Percentiles rank a stretch among this genome's conserved stretches.
phyloP scores from a whole-genome alignment of 257 asterid genomes.

The Perilla frutescens region DNA sequence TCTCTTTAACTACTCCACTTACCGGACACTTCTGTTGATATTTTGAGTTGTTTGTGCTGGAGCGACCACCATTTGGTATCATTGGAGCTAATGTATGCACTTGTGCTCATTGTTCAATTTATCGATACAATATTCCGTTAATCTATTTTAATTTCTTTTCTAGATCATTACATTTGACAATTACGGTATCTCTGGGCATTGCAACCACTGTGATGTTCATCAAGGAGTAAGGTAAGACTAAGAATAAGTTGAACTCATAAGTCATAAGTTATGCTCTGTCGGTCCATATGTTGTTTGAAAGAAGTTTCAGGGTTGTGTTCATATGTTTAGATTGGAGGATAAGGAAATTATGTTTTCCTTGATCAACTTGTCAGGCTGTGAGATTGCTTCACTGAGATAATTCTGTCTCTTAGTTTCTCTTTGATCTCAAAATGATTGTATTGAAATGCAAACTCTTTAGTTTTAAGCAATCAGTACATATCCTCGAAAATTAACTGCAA shows the following conservation, averaged over 20 bases:
- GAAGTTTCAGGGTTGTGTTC: neutral
- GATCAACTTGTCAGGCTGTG: neutral
- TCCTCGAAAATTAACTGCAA: slow-evolving; percentile 18
- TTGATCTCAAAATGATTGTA: neutral
- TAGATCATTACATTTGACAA: slow-evolving; percentile 86
- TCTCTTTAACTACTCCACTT: slow-evolving; percentile 11
- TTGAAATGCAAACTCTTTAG: neutral
- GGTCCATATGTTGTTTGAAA: slow-evolving; percentile 1
- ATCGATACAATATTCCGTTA: neutral
- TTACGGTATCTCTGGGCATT: slow-evolving; percentile 92
- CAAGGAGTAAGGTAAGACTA: slow-evolving; percentile 74
- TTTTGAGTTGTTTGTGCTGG: slow-evolving; percentile 29
- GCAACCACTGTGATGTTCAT: slow-evolving; percentile 50
- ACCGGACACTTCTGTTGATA: slow-evolving; percentile 15
- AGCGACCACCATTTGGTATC: slow-evolving; percentile 3
- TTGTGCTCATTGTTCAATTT: neutral
- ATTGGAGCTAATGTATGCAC: neutral
- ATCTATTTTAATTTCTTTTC: slow-evolving; percentile 25
- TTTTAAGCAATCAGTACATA: slow-evolving; percentile 20
- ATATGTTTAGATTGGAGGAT: neutral
- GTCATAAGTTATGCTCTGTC: neutral
- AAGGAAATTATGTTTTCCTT: neutral
- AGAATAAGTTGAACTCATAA: slow-evolving; percentile 19
- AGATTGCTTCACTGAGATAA: neutral
- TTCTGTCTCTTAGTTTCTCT: neutral